Conservation (phyloP, 345 rosid genomes). For the Zanthoxylum bungeanum region DNA sequence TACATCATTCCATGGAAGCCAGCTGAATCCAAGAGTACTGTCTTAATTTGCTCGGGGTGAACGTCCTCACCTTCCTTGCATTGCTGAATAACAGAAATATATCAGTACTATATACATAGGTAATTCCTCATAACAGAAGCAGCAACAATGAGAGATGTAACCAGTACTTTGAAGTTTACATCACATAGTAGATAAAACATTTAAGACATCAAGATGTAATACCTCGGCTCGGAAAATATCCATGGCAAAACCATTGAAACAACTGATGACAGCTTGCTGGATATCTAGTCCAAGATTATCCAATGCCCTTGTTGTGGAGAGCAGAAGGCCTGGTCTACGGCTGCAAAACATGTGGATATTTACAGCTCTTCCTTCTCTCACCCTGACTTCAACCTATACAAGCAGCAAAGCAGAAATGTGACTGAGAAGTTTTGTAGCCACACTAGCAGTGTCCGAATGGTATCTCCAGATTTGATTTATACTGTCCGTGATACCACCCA, state of each 20-base stretch:
- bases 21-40: conserved; percentile 59
- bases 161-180: background rate
- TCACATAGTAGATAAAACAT: background rate
- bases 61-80: conserved; percentile 63
- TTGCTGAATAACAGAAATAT: conserved; percentile 43
- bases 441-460: background rate
- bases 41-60: conserved; percentile 66
- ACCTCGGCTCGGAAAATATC: conserved; percentile 85
- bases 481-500: too few relatives aligned
- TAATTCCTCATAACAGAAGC: background rate
- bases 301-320: conserved; percentile 68
- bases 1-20: conserved; percentile 45
- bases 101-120: background rate
- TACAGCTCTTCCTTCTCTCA: conserved; percentile 79
- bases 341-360: conserved; percentile 81
- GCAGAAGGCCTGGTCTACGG: conserved; percentile 65
- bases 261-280: conserved; percentile 81
- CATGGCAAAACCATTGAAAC: conserved; percentile 76
- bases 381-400: conserved; percentile 63
- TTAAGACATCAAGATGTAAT: conserved; percentile 5
- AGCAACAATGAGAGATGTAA: background rate
- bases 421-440: background rate
- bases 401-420: background rate
- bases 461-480: background rate
- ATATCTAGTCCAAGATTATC: conserved; percentile 72